Base-by-base conservation (phyloP, 495 filamentous ascomycete species). In the Aspergillus cavernicola region DNA sequence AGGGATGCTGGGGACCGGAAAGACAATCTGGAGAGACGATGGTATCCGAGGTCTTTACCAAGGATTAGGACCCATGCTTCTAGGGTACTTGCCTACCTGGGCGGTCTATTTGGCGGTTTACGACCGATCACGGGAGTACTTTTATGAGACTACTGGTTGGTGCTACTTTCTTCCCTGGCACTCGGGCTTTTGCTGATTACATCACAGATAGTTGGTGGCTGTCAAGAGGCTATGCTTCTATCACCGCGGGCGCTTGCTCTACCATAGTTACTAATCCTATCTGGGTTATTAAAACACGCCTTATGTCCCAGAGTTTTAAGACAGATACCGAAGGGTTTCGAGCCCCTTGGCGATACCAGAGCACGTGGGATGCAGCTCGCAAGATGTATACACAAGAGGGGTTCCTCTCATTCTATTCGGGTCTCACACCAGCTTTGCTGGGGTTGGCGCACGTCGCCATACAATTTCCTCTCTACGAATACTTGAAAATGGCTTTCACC, bases 251-350 rank as follows among this genome's bases (percentile, higher is more conserved):
- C 15, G 89, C 85, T 49, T 96, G 88, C 66, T 95, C 90, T 49
- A 97, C 95, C 3, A 81, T 97, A 55, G 88, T 81, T 50, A 99
- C 93, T n/a, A 99, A 99, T 69, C 93, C 93, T 0, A 99, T 99
- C 52, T 99, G 93, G 93, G 95, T 99, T 23, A 95, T 99, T 71
- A 99, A 99, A 66, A 99, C 93, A 28, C 81, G 93, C 54, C 79
- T 99, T 33, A 97, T 97, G 92, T 93, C 95, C 3, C 92, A 97
- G 62, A 82, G 76, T 50, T 63, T 72, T 28, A 72, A 63, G 39
- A 66, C 76, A 11, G 71, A 74, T 33, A 69, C 59, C 19, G 79
- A 83, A 56, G 78, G 82, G 65, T 64, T 77, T 55, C 69, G 82
- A 67, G 77, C 85, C 9, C 90, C 91, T 23, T 97, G 91, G 89